These are phyloP conservation scores for Chrysosphaeria jannelii DNA, from an alignment of 2,329 filamentous ascomycete genomes.

Conservation along the genomic window DNA sequence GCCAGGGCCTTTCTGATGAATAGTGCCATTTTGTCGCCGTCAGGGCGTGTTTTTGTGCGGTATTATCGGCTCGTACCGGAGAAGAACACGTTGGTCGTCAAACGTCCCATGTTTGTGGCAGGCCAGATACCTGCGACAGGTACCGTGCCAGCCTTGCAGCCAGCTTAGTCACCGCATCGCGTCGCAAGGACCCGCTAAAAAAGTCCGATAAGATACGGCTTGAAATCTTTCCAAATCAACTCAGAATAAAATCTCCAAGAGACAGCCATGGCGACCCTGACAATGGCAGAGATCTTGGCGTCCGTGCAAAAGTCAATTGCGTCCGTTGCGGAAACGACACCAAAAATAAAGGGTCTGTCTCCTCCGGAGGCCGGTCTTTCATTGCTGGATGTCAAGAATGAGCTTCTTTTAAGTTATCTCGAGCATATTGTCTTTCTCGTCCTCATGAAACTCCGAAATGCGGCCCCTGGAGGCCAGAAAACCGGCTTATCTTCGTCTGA, in stretches of 20 bases:
- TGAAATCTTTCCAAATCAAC: too few species aligned
- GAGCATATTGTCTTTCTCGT: slow-evolving; percentile 82
- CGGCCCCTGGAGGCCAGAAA: slow-evolving; percentile 6
- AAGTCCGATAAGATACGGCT: too few species aligned
- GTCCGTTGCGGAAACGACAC: slow-evolving; percentile 34
- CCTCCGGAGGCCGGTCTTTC: slow-evolving; percentile 73
- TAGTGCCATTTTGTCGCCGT: too few species aligned
- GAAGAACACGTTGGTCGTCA: too few species aligned
- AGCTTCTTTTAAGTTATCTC: slow-evolving; percentile 83
- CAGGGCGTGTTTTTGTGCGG: too few species aligned
- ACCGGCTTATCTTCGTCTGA: slow-evolving; percentile 10
- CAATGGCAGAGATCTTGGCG: slow-evolving; percentile 17
- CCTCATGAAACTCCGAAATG: slow-evolving; percentile 44
- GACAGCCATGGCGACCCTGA: slow-evolving; percentile 7
- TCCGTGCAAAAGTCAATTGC: slow-evolving; percentile 26
- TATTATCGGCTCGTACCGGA: too few species aligned
- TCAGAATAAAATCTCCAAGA: too few species aligned
- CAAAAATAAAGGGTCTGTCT: slow-evolving; percentile 28
- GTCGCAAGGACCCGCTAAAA: too few species aligned
- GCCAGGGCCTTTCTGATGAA: slow-evolving; percentile 12
- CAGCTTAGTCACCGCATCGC: too few species aligned
- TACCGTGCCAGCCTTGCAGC: too few species aligned
- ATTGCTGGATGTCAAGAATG: slow-evolving; percentile 83
- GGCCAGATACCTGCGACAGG: too few species aligned
- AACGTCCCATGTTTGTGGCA: too few species aligned